Percentiles rank a stretch among this genome's conserved stretches.
Evolutionary conservation across 352 stramenopile genomes (phyloP).

Genomic region (Phytophthora multivora): DNA sequence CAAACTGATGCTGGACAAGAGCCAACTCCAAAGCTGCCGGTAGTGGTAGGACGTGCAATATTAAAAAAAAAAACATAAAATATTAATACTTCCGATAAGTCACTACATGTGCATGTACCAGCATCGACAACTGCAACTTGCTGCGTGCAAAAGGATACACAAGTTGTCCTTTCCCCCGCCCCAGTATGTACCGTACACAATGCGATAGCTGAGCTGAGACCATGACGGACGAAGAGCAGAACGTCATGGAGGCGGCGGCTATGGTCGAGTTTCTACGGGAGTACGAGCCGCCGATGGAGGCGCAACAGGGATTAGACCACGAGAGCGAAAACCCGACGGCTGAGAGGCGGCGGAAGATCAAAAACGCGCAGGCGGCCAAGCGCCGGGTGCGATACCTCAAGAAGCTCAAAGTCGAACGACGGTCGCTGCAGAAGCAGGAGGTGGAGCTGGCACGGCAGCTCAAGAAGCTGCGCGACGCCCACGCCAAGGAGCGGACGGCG

Average conservation of each 20-base stretch:
- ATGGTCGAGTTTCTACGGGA: slow-evolving; percentile 25
- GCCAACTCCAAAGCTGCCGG: too few relatives aligned
- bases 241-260: slow-evolving; percentile 13
- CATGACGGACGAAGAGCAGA: slow-evolving; percentile 14
- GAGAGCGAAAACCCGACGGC: neutral
- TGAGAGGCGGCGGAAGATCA: slow-evolving; percentile 14
- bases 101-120: too few relatives aligned
- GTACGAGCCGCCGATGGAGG: slow-evolving; percentile 11
- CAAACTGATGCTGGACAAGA: neutral
- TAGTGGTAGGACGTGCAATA: too few relatives aligned
- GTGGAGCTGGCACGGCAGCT: slow-evolving; percentile 16
- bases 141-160: too few relatives aligned
- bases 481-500: neutral
- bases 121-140: too few relatives aligned
- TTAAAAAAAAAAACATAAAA: too few relatives aligned
- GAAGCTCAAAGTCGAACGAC: slow-evolving; percentile 26
- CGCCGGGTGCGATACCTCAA: slow-evolving; percentile 22
- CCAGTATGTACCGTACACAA: slow-evolving; percentile 18
- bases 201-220: slow-evolving; percentile 4
- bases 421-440: slow-evolving; percentile 24
- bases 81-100: too few relatives aligned
- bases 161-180: slow-evolving; percentile 4
- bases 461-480: slow-evolving; percentile 6
- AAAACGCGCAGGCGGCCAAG: slow-evolving; percentile 25
- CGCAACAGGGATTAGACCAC: neutral